Conservation (phyloP, 2,329 filamentous ascomycete species). For the Penicillium occitanis region DNA sequence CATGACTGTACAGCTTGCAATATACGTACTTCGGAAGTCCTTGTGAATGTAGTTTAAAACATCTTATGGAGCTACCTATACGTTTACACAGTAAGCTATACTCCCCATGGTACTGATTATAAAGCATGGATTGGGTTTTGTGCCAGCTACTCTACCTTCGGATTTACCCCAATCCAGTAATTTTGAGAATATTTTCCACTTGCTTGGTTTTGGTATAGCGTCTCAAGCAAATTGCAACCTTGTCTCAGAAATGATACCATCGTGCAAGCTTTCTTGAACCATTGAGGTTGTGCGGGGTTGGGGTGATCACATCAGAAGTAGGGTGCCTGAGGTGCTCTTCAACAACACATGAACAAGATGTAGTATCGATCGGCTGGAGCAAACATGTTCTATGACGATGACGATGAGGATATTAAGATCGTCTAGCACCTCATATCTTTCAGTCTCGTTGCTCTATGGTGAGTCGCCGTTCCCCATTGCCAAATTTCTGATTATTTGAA, state of each 20-base stretch:
- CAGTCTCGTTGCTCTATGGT: too few relatives aligned
- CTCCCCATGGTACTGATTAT: too few relatives aligned
- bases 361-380: neutral
- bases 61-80: too few relatives aligned
- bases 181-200: neutral
- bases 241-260: neutral
- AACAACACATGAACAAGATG: neutral
- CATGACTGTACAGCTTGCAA: too few relatives aligned
- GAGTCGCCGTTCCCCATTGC: too few relatives aligned
- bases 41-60: too few relatives aligned
- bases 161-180: neutral
- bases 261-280: neutral
- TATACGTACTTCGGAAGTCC: too few relatives aligned
- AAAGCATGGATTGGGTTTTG: too few relatives aligned
- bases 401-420: neutral
- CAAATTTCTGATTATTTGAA: neutral
- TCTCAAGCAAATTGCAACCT: neutral
- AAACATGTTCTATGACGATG: neutral
- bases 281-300: neutral
- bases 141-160: too few relatives aligned
- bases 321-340: neutral
- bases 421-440: neutral
- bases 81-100: too few relatives aligned
- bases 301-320: neutral
- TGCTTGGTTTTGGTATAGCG: neutral